phyloP scores from a whole-genome alignment of 176 grass and related monocot species.

The Pontederia paniculata region DNA sequence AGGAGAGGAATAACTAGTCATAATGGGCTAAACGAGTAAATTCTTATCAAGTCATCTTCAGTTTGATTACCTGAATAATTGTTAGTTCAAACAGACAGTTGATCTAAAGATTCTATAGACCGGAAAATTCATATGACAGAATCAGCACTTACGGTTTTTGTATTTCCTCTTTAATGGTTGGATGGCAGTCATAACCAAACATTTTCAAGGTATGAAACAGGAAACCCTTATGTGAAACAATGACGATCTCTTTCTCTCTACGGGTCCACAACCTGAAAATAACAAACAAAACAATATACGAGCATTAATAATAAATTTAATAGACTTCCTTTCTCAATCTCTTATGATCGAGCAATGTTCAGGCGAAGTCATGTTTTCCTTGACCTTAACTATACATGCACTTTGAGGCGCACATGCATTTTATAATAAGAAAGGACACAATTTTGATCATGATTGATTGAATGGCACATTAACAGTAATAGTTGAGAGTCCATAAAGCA shows the following conservation, averaged over 20 bases:
- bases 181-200: constrained; percentile 64
- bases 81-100: too few species aligned
- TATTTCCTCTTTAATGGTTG: constrained; percentile 40
- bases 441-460: too few species aligned
- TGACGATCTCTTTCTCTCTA: constrained; percentile 73
- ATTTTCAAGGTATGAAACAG: constrained; percentile 49
- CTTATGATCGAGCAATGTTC: neutral
- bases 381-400: too few species aligned
- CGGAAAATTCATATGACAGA: neutral
- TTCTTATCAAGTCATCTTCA: too few species aligned
- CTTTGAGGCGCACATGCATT: too few species aligned
- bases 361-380: too few species aligned
- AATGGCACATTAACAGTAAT: too few species aligned
- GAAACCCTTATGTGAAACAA: constrained; percentile 71
- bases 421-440: too few species aligned
- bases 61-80: too few species aligned
- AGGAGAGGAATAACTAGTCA: too few species aligned
- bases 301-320: neutral
- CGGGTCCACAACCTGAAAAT: constrained; percentile 85
- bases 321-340: neutral
- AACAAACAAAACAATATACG: neutral
- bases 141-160: constrained; percentile 41
- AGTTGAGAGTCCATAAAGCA: too few species aligned
- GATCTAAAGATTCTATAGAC: neutral
- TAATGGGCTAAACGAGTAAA: too few species aligned